Conservation (phyloP, 305 asterid genomes). For the Solanum hybrid region DNA sequence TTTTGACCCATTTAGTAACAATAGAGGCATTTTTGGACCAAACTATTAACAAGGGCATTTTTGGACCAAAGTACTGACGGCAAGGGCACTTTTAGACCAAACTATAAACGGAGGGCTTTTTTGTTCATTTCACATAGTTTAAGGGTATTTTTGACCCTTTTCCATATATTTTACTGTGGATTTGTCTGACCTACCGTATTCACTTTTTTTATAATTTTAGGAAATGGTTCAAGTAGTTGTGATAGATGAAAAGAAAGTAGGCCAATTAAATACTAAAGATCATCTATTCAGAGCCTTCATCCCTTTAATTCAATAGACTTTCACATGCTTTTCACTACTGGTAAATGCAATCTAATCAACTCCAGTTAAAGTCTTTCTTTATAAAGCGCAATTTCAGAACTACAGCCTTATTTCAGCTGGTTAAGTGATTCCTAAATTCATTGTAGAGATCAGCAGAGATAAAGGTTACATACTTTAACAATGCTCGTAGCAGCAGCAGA, state of each 20-base stretch:
- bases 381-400: neutral
- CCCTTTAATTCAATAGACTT: neutral
- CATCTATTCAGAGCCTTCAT: neutral
- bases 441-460: neutral
- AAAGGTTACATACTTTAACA: conserved; percentile 44
- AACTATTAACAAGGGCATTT: neutral
- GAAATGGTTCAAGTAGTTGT: neutral
- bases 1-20: neutral
- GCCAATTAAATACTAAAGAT: neutral
- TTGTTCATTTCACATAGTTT: neutral
- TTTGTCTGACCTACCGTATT: neutral
- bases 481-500: conserved; percentile 66
- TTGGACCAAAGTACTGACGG: neutral
- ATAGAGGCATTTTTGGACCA: neutral
- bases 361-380: neutral
- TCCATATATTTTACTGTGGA: neutral
- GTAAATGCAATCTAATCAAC: neutral
- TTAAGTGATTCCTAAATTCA: neutral
- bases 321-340: neutral
- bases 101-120: neutral
- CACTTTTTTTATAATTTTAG: neutral
- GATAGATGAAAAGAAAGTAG: neutral
- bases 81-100: neutral
- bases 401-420: neutral
- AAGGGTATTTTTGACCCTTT: neutral